phyloP scores from a whole-genome alignment of 371 early-diverging fungal genomes.

The Lichtheimia ramosa region DNA sequence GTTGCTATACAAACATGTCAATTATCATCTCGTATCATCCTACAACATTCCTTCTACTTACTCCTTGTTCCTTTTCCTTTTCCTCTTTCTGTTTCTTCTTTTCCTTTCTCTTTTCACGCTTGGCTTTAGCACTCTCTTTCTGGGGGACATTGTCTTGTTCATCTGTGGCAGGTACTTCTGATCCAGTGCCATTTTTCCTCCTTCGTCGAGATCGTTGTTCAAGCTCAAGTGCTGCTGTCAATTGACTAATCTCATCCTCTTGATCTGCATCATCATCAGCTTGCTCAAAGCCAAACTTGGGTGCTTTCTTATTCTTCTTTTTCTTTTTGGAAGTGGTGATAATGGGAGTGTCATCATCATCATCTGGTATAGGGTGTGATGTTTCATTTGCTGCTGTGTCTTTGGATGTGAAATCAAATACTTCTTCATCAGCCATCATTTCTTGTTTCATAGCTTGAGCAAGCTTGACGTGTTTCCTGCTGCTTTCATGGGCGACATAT shows the following conservation, averaged over 20 bases:
- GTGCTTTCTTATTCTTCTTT: conserved; percentile 40
- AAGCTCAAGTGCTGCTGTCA: conserved; percentile 30
- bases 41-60: neutral
- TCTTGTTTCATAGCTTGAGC: conserved; percentile 65
- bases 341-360: conserved; percentile 29
- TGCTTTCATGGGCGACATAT: conserved; percentile 74
- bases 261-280: conserved; percentile 19
- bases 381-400: conserved; percentile 6
- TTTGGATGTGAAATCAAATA: conserved; percentile 34
- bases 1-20: conserved; percentile 13
- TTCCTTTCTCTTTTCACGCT: conserved; percentile 44
- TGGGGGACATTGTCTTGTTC: conserved; percentile 23
- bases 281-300: conserved; percentile 28
- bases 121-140: conserved; percentile 47
- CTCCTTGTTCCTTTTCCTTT: conserved; percentile 4
- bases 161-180: conserved; percentile 13
- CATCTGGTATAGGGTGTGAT: conserved; percentile 4
- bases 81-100: conserved; percentile 50
- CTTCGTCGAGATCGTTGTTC: conserved; percentile 18
- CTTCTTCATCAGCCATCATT: conserved; percentile 63
- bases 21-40: neutral
- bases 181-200: conserved; percentile 10
- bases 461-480: conserved; percentile 74
- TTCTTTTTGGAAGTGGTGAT: conserved; percentile 24
- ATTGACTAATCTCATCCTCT: conserved; percentile 24